Conservation (phyloP, 2,329 filamentous ascomycete genomes). For the Sphaerulina musiva region DNA sequence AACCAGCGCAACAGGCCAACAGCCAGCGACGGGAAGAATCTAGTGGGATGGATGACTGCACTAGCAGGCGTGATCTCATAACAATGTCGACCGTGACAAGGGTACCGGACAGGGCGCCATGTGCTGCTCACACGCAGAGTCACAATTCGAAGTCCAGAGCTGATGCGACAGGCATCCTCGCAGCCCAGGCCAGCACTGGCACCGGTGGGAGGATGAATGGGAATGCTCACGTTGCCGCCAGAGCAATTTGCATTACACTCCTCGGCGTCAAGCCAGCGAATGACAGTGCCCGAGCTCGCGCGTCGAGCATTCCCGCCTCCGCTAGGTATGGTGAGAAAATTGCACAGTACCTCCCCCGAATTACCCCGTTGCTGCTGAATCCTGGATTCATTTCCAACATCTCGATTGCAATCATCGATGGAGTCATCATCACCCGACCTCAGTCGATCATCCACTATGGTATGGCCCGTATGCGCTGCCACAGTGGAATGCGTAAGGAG, state of each 20-base stretch:
- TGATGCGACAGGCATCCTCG: too few relatives aligned
- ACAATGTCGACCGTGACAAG: not conserved
- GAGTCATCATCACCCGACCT: too few relatives aligned
- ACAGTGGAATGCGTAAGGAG: too few relatives aligned
- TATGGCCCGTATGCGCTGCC: too few relatives aligned
- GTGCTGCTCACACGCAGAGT: conserved; percentile 1
- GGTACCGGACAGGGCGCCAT: conserved; percentile 2
- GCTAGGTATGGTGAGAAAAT: not conserved
- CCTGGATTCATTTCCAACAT: too few relatives aligned
- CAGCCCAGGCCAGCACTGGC: too few relatives aligned
- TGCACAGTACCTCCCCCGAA: too few relatives aligned
- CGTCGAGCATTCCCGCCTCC: conserved; percentile 5
- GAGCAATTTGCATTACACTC: not conserved
- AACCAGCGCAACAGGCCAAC: conserved; percentile 1
- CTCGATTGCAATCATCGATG: too few relatives aligned
- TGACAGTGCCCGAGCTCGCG: conserved; percentile 7
- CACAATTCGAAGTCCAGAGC: not conserved
- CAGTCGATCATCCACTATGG: too few relatives aligned
- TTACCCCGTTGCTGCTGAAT: too few relatives aligned
- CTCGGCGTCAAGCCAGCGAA: conserved; percentile 5
- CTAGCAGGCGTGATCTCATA: conserved; percentile 4
- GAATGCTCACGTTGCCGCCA: not conserved
- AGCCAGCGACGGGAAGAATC: not conserved
- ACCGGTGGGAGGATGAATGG: too few relatives aligned
- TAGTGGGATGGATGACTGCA: conserved; percentile 1